phyloP scores from a whole-genome alignment of 2,329 filamentous ascomycete species.

The Penicillium concentricum region DNA sequence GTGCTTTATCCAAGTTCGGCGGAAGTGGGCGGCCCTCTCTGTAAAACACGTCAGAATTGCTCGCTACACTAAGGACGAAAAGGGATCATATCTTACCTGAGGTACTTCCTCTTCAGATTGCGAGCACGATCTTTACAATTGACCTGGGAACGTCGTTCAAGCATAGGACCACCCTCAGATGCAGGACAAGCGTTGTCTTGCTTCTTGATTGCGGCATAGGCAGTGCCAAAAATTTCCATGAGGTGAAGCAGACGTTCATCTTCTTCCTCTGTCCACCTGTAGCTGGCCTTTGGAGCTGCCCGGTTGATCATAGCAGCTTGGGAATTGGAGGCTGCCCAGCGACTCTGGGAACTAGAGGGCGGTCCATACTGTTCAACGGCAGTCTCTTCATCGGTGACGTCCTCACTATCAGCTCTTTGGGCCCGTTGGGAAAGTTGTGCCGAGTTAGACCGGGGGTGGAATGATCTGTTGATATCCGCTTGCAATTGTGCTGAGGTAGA shows the following conservation, averaged over 20 bases:
- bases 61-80: background rate
- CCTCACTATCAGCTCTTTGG: background rate
- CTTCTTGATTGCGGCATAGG: constrained; percentile 50
- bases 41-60: background rate
- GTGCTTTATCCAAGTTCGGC: background rate
- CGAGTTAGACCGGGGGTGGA: background rate
- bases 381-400: background rate
- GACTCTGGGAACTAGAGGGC: background rate
- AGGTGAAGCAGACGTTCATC: constrained; percentile 48
- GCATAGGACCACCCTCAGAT: constrained; percentile 28
- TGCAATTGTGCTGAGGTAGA: constrained; percentile 6
- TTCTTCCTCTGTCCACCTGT: constrained; percentile 42
- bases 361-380: background rate
- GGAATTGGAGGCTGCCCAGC: background rate
- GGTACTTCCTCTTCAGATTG: constrained; percentile 50
- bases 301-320: background rate
- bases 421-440: background rate
- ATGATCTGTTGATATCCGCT: background rate
- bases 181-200: constrained; percentile 30
- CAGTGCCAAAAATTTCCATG: constrained; percentile 47
- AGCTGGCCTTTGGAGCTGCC: background rate
- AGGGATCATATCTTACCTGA: constrained; percentile 31
- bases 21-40: constrained; percentile 1
- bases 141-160: constrained; percentile 49
- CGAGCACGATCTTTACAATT: constrained; percentile 57